Evolutionary conservation across 192 early-diverging fungal species (phyloP).

Genomic region (Podila minutissima): DNA sequence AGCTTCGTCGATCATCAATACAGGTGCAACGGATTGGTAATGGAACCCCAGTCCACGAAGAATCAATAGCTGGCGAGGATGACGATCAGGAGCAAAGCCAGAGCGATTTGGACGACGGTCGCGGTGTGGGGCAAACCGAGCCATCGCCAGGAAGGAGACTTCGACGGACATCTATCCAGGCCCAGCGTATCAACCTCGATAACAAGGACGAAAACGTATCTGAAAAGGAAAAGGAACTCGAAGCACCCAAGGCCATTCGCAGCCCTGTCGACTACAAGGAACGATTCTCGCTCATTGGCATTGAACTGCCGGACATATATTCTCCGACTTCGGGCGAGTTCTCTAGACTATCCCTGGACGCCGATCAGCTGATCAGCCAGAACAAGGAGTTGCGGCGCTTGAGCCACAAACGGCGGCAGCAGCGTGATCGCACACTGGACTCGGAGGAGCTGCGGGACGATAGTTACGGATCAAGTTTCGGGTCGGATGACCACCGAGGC

Average conservation of each 20-base stretch:
- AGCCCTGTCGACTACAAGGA: conserved; percentile 8
- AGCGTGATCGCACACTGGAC: neutral
- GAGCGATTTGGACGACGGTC: conserved; percentile 19
- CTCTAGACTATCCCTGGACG: conserved; percentile 35
- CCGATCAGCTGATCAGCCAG: conserved; percentile 10
- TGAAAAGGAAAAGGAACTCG: neutral
- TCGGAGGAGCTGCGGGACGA: conserved; percentile 14
- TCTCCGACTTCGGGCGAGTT: conserved; percentile 30
- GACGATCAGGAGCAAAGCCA: neutral
- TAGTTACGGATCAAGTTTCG: neutral
- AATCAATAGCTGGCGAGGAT: neutral
- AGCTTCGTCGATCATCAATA: conserved; percentile 17
- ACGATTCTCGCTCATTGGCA: conserved; percentile 29
- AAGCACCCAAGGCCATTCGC: neutral
- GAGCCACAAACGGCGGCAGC: neutral
- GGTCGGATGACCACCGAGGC: neutral
- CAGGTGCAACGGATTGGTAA: conserved; percentile 5
- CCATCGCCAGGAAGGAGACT: neutral
- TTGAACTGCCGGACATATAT: conserved; percentile 37
- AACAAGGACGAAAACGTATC: neutral
- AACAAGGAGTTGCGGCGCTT: neutral
- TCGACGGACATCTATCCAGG: conserved; percentile 2
- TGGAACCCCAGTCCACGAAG: neutral
- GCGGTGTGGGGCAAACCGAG: conserved; percentile 21
- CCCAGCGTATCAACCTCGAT: conserved; percentile 15